Evolutionary conservation across 202 grass and related monocot genomes (phyloP).

Genomic region (Zizania palustris): DNA sequence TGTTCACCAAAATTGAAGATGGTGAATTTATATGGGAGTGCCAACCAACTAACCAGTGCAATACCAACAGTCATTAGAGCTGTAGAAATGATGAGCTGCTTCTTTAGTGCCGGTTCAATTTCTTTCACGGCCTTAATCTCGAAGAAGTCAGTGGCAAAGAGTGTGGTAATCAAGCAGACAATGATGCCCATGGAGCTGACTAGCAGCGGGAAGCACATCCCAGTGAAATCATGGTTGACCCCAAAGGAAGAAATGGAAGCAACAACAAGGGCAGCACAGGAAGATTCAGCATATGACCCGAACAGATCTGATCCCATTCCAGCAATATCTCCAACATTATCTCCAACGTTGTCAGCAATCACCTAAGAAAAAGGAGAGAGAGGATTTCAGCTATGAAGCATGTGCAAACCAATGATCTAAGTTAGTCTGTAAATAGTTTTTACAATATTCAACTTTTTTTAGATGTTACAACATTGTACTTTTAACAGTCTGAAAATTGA

Average conservation of each 20-base stretch:
- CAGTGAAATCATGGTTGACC: conserved; percentile 68
- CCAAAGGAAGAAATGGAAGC: conserved; percentile 81
- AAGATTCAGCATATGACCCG: conserved; percentile 73
- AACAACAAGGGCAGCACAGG: conserved; percentile 68
- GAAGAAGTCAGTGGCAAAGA: conserved; percentile 69
- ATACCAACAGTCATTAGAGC: conserved; percentile 66
- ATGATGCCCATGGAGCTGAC: conserved; percentile 71
- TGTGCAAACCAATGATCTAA: not conserved
- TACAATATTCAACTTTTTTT: not conserved
- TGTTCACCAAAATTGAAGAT: conserved; percentile 73
- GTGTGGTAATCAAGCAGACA: conserved; percentile 66
- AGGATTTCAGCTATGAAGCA: not conserved
- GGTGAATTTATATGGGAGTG: conserved; percentile 65
- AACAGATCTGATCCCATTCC: conserved; percentile 83
- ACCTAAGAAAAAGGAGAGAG: conserved; percentile 39
- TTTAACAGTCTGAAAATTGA: not conserved
- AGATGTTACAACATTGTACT: not conserved
- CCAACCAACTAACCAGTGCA: conserved; percentile 62
- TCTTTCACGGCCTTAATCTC: conserved; percentile 68
- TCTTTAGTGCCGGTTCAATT: conserved; percentile 71
- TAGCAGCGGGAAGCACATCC: conserved; percentile 74
- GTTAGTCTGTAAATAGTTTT: not conserved
- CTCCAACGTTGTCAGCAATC: conserved; percentile 76
- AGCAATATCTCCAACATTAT: conserved; percentile 78
- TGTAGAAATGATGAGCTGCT: conserved; percentile 65